Base-by-base conservation (phyloP, 1,284 basidiomycete species). In the Trametes hirsuta region DNA sequence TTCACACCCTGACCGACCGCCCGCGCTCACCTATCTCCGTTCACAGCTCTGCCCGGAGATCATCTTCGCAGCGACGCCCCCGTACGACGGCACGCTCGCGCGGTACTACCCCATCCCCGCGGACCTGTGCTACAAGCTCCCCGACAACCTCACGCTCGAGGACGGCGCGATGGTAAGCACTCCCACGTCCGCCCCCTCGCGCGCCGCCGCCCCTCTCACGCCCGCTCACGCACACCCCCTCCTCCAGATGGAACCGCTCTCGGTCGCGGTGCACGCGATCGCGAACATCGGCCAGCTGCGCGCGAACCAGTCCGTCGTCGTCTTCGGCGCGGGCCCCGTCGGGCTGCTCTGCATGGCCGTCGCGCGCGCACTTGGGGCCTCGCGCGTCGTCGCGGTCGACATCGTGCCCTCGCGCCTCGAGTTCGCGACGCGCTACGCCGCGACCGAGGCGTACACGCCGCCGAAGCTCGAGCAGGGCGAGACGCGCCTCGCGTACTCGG, bases 301-400 rank as follows among this genome's bases (percentile, higher is more conserved):
- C 52, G 79, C 90, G 39, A 86, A 85, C 70, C 86, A 93, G 73
- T 85, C 85, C 46, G 85, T 95, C 62, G 85, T 84, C 24, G 80
- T 98, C 59, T 95, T 97, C 68, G 90, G 90, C 25, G 97, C 95
- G 61, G 96, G 97, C 1, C 96, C 96, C 8, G 93, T 98, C 63
- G 95, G 95, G 30, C 81, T 98, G 18, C 84, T 98, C 37, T 91
- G 88, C 72, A 95, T 96, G 87, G 95, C 93, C 4, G 94, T 95
- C 22, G 94, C 94, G 30, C 94, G 90, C 72, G 95, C 94, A 3
- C 80, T 96, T 54, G 94, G 94, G 24, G 94, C 93, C 0, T 81
- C 82, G 40, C 86, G 90, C 53, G 81, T 96, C 61, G 83, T 97
- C 59, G 93, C 87, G 1, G 84, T 97, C 63, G 94, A 99, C 72